These are phyloP conservation scores for Fusarium zealandicum DNA, from an alignment of 2,329 filamentous ascomycete genomes.

Conservation along the genomic window DNA sequence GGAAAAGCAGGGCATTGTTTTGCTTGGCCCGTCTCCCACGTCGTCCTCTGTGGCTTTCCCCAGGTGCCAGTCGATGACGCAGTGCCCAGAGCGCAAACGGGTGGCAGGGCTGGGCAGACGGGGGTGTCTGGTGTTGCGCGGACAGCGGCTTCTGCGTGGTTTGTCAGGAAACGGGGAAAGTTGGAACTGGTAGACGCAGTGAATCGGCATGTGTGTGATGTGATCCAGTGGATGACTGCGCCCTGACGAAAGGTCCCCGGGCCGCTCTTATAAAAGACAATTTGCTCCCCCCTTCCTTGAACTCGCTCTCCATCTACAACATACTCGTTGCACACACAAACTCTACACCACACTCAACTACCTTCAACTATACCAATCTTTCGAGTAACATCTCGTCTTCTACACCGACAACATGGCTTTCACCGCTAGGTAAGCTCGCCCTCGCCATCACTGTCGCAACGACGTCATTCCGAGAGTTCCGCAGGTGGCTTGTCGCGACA, in stretches of 20 bases:
- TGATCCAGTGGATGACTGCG: slow-evolving; percentile 31
- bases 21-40: slow-evolving; percentile 24
- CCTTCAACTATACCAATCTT: slow-evolving; percentile 7
- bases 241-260: slow-evolving; percentile 16
- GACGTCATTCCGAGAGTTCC: slow-evolving; percentile 35
- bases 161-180: slow-evolving; percentile 22
- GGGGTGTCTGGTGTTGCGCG: slow-evolving; percentile 11
- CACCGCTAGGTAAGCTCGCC: slow-evolving; percentile 60
- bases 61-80: slow-evolving; percentile 45
- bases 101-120: slow-evolving; percentile 31
- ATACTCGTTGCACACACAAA: slow-evolving; percentile 9
- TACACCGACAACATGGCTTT: slow-evolving; percentile 60
- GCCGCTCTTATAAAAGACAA: slow-evolving; percentile 39
- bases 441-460: slow-evolving; percentile 3
- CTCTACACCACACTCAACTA: slow-evolving; percentile 7
- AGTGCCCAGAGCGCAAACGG: slow-evolving; percentile 34
- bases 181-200: slow-evolving; percentile 29
- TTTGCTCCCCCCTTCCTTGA: slow-evolving; percentile 25
- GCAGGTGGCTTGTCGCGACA: slow-evolving; percentile 13
- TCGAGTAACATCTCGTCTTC: slow-evolving; percentile 24
- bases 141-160: slow-evolving; percentile 10
- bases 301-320: slow-evolving; percentile 10
- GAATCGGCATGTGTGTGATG: slow-evolving; percentile 17
- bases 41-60: slow-evolving; percentile 32
- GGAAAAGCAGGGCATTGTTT: slow-evolving; percentile 32